Evolutionary conservation across 306 rosid genomes (phyloP).

Genomic region (Malus fusca): DNA sequence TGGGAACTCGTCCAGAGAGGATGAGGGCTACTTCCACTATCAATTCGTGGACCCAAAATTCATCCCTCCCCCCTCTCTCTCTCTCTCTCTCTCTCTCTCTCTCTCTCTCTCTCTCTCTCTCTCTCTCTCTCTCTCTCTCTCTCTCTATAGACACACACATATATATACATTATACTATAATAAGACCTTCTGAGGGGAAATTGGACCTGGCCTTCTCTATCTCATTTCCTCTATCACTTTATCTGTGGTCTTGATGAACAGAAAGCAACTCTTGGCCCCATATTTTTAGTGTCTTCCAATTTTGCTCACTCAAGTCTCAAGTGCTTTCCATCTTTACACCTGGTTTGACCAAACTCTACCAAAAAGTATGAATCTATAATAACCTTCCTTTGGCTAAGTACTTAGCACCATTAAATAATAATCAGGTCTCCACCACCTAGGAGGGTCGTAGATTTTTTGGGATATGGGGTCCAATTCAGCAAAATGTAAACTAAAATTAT

Average conservation of each 20-base stretch:
- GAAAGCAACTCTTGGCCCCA: conserved; percentile 24
- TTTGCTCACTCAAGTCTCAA: conserved; percentile 20
- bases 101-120: background rate
- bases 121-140: background rate
- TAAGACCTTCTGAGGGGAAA: conserved; percentile 33
- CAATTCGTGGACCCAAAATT: conserved; percentile 31
- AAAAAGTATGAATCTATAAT: background rate
- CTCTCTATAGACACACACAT: background rate
- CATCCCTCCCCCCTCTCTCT: background rate
- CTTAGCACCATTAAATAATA: background rate
- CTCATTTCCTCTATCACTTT: conserved; percentile 39
- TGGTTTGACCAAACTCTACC: background rate
- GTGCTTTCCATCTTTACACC: conserved; percentile 25
- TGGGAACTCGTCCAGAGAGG: conserved; percentile 59
- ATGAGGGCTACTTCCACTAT: conserved; percentile 68
- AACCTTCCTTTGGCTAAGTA: background rate
- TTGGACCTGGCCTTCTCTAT: conserved; percentile 39
- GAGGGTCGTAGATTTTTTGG: background rate
- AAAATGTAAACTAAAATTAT: background rate
- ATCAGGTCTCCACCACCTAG: background rate
- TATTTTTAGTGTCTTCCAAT: background rate
- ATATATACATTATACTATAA: background rate
- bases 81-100: background rate
- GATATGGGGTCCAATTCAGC: background rate
- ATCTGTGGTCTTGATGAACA: conserved; percentile 34